Percentiles rank a stretch among this genome's conserved stretches.
phyloP scores from a whole-genome alignment of 2,329 filamentous ascomycete genomes.

The Chalara sp. region DNA sequence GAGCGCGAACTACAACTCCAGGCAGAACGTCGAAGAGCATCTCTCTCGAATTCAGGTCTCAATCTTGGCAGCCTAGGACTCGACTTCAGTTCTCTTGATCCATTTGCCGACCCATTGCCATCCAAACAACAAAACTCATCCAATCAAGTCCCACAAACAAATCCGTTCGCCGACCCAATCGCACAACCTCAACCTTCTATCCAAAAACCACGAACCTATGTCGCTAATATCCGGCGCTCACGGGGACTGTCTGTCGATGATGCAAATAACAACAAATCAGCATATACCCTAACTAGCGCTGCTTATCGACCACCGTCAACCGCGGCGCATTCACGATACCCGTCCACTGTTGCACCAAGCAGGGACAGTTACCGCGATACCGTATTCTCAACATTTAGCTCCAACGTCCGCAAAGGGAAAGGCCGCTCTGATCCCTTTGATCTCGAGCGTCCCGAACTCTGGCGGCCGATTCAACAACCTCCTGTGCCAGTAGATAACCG shows the following conservation, averaged over 20 bases:
- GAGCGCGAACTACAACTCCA: conserved; percentile 17
- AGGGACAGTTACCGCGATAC: conserved; percentile 30
- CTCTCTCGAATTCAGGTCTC: conserved; percentile 11
- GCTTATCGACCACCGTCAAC: not conserved
- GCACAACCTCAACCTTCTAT: conserved; percentile 19
- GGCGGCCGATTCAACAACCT: conserved; percentile 16
- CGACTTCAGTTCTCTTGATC: conserved; percentile 19
- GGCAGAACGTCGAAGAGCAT: conserved; percentile 16
- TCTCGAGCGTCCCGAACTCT: conserved; percentile 47
- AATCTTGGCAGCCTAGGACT: conserved; percentile 21
- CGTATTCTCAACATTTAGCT: conserved; percentile 31
- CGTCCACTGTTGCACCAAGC: conserved; percentile 23
- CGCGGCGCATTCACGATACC: conserved; percentile 17
- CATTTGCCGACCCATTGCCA: conserved; percentile 19
- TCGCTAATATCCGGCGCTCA: conserved; percentile 41
- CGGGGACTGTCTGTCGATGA: conserved; percentile 38
- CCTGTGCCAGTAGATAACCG: not conserved
- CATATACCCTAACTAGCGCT: conserved; percentile 13
- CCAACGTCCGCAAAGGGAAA: conserved; percentile 43
- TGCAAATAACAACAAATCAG: conserved; percentile 24
- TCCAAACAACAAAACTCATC: not conserved
- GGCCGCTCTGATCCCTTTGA: conserved; percentile 61
- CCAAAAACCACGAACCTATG: conserved; percentile 34
- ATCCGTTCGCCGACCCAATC: conserved; percentile 16
- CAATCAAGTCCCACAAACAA: conserved; percentile 1